These are phyloP conservation scores for Lentinula edodes DNA, from an alignment of 768 basidiomycete species.

Conservation along the genomic window DNA sequence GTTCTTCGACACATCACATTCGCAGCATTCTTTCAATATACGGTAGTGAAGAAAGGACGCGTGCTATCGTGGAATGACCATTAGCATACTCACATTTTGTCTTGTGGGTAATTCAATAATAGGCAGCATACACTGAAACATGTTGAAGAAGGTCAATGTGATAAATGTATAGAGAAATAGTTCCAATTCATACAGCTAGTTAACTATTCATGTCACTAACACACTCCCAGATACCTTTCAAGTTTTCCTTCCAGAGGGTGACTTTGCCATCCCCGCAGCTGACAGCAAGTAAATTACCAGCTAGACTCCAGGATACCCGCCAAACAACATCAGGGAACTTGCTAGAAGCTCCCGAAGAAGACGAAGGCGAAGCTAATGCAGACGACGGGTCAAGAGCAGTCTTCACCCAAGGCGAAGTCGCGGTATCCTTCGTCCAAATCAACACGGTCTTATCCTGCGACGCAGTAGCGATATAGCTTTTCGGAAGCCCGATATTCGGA, in stretches of 20 bases:
- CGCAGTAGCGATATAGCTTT: conserved; percentile 93
- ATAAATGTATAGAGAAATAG: background rate
- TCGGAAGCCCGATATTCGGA: conserved; percentile 91
- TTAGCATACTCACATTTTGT: too few species aligned
- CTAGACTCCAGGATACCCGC: conserved; percentile 98
- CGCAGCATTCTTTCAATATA: too few species aligned
- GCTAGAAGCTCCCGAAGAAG: conserved; percentile 45
- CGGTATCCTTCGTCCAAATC: conserved; percentile 86
- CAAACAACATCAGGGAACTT: conserved; percentile 97
- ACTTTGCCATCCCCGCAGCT: conserved; percentile 98
- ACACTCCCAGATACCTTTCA: conserved; percentile 94
- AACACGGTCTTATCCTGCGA: conserved; percentile 91
- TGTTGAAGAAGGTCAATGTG: background rate
- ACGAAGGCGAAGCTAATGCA: conserved; percentile 37
- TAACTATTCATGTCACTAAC: conserved; percentile 92
- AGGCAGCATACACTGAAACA: too few species aligned
- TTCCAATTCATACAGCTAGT: conserved; percentile 29
- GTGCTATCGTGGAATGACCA: too few species aligned
- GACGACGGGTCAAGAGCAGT: conserved; percentile 71
- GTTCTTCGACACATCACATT: too few species aligned
- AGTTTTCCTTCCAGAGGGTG: conserved; percentile 95
- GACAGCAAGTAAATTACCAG: conserved; percentile 93
- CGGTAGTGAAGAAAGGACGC: too few species aligned
- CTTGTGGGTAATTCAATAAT: too few species aligned
- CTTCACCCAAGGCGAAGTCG: conserved; percentile 72